Conservation (phyloP, 768 basidiomycete species). For the Piloderma croceum region DNA sequence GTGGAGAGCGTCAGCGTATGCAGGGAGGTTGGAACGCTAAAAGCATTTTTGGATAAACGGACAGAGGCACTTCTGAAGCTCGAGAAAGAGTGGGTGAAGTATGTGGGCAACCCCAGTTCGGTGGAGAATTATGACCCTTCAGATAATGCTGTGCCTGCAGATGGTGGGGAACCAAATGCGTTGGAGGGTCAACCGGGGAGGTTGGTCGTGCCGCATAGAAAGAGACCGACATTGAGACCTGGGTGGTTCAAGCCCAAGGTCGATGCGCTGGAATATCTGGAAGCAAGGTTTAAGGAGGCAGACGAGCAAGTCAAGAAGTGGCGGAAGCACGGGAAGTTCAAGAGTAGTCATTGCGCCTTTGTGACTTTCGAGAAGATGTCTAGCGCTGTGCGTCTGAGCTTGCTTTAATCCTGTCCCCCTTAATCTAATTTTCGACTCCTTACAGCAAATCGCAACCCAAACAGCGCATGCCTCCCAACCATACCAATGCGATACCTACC, state of each 20-base stretch:
- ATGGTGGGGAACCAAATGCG: conserved; percentile 46
- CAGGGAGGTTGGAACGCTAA: conserved; percentile 73
- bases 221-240: conserved; percentile 70
- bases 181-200: conserved; percentile 49
- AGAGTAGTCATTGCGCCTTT: conserved; percentile 81
- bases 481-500: conserved; percentile 58
- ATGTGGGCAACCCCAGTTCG: conserved; percentile 90
- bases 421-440: neutral
- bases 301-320: conserved; percentile 80
- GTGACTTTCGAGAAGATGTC: conserved; percentile 97
- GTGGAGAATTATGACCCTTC: conserved; percentile 76
- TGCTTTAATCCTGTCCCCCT: neutral
- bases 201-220: conserved; percentile 69
- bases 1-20: conserved; percentile 93
- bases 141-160: conserved; percentile 45
- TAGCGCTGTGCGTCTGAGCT: conserved; percentile 58
- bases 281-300: conserved; percentile 69
- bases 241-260: conserved; percentile 72
- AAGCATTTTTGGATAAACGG: conserved; percentile 66
- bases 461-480: conserved; percentile 70
- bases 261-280: conserved; percentile 87
- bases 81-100: conserved; percentile 83
- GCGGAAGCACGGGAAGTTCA: conserved; percentile 68
- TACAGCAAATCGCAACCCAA: conserved; percentile 84
- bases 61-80: conserved; percentile 76